Base-by-base conservation (phyloP, 73 alveolate genomes). In the Loxodes magnus region DNA sequence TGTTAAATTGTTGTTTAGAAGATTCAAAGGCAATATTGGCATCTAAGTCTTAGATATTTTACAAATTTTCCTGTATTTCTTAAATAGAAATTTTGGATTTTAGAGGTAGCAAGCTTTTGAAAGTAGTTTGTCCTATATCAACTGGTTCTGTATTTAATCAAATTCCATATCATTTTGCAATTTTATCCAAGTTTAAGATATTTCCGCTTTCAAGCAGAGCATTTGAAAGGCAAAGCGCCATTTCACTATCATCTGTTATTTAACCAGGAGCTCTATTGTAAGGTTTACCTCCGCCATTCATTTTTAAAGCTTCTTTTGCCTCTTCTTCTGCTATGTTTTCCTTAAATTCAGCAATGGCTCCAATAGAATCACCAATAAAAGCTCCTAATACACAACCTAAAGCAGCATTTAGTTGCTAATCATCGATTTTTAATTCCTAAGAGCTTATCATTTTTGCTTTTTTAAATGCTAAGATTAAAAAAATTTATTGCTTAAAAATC, bases 241-340 rank as follows among this genome's bases (percentile, higher is more conserved):
- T 71, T 56, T 82, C 95, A 1, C 82, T 57, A 69, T 82, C 95
- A 65, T 82, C 95, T 17, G 95, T 77, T 0, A 82, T 64, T 72
- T 82, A 85, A 4, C 95, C 95, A 12, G 80, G 75, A 4, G 52
- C 80, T 4, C 30, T 19, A n/a, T n/a, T n/a, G 3, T 25, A 4
- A 7, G 43, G 0, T 2, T 29, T 38, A 14, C 80, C 80, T 34
- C 77, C 77, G 3, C 80, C 80, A 39, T 53, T 62, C 12, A 66
- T 15, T 9, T 33, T 26, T 5, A 66, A 34, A 1, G 80, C 72
- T 17, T 29, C n/a, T 4, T 17, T 9, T 10, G 57, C 64, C 20
- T 16, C 28, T 2, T 25, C 31, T 5, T 55, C 49, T 26, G 64
- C 12, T 5, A 41, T 64, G 17, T 2, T 0, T 9, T 23, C 15